Conservation (phyloP, 306 rosid species). For the Quercus ilex region DNA sequence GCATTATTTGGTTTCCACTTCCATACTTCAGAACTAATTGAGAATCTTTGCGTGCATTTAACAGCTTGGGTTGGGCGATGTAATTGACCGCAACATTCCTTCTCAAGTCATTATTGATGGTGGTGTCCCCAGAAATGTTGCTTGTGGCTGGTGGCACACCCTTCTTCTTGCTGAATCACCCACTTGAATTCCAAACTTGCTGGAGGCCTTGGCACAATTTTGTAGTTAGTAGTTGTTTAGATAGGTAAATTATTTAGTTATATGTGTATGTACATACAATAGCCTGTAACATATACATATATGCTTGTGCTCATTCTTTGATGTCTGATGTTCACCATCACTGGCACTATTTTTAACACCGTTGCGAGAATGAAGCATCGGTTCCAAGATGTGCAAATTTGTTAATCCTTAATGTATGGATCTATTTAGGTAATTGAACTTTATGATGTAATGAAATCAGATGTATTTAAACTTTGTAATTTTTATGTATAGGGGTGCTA, state of each 20-base stretch:
- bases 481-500: slow-evolving; percentile 12
- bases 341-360: slow-evolving; percentile 21
- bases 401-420: slow-evolving; percentile 20
- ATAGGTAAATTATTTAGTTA: slow-evolving; percentile 24
- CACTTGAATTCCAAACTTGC: slow-evolving; percentile 39
- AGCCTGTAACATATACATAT: slow-evolving; percentile 25
- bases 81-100: slow-evolving; percentile 87
- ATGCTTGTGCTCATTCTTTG: slow-evolving; percentile 51
- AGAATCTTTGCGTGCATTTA: slow-evolving; percentile 13
- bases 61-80: slow-evolving; percentile 96
- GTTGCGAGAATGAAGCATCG: slow-evolving; percentile 24
- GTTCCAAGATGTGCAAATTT: slow-evolving; percentile 30
- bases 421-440: slow-evolving; percentile 22
- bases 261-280: slow-evolving; percentile 56
- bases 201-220: slow-evolving; percentile 53
- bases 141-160: slow-evolving; percentile 99
- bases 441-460: slow-evolving; percentile 27
- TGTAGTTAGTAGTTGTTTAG: slow-evolving; percentile 64
- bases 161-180: slow-evolving; percentile 74
- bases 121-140: slow-evolving; percentile 57
- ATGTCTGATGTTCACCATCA: slow-evolving; percentile 35
- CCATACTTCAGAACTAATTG: not conserved
- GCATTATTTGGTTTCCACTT: not conserved
- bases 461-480: not conserved
- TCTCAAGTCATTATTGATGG: slow-evolving; percentile 65